These are phyloP conservation scores for Cercospora citrullina DNA, from an alignment of 2,329 filamentous ascomycete genomes.

Conservation along the genomic window DNA sequence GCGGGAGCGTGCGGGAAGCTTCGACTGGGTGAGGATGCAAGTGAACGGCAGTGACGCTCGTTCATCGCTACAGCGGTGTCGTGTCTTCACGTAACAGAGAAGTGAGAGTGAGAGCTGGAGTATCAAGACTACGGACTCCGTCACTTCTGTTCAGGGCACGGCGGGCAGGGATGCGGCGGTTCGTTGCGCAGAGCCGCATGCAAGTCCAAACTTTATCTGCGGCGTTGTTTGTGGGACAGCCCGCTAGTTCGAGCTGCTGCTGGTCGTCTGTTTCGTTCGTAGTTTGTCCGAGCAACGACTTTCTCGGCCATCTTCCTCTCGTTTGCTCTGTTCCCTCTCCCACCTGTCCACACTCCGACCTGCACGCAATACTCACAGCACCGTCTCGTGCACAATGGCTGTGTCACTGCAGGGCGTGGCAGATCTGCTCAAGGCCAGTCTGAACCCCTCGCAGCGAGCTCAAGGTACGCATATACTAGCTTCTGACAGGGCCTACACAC, in stretches of 20 bases:
- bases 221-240: slow-evolving; percentile 4
- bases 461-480: slow-evolving; percentile 5
- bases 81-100: not conserved
- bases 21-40: not conserved
- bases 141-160: not conserved
- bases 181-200: slow-evolving; percentile 3
- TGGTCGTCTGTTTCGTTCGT: not conserved
- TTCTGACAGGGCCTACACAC: not conserved
- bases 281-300: slow-evolving; percentile 1
- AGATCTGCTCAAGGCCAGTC: slow-evolving; percentile 83
- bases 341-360: not conserved
- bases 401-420: slow-evolving; percentile 65
- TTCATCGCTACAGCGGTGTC: not conserved
- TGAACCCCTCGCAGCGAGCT: slow-evolving; percentile 61
- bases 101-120: not conserved
- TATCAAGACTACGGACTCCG: not conserved
- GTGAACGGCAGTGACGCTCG: not conserved
- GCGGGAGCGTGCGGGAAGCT: not conserved
- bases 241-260: not conserved
- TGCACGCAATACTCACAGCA: not conserved
- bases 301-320: slow-evolving; percentile 2
- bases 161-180: not conserved
- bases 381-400: slow-evolving; percentile 51
- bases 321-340: not conserved
- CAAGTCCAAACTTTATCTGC: not conserved